Evolutionary conservation across 768 basidiomycete genomes (phyloP).

Genomic region (Russula ochroleuca): DNA sequence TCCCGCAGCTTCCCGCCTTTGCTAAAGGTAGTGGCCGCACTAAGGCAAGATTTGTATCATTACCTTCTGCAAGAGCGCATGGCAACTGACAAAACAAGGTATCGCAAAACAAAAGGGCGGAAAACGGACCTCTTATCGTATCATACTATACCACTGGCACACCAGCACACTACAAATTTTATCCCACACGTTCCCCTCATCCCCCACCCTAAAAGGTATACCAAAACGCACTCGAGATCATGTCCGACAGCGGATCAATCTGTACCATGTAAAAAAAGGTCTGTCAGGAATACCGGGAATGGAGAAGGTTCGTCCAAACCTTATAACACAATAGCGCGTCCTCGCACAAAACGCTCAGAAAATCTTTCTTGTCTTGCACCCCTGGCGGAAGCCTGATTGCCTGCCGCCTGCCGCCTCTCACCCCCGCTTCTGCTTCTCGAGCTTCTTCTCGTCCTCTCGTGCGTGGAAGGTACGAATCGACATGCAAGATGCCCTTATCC

Average conservation of each 20-base stretch:
- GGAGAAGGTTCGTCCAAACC: neutral
- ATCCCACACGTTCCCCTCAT: neutral
- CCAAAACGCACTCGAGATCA: conserved; percentile 17
- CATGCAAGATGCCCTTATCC: conserved; percentile 5
- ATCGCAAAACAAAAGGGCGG: no score
- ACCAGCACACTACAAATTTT: neutral
- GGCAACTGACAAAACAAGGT: no score
- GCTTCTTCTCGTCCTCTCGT: neutral
- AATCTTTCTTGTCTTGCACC: neutral
- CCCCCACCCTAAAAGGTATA: neutral
- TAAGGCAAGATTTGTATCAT: no score
- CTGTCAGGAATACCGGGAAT: neutral
- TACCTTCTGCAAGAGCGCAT: no score
- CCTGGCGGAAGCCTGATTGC: neutral
- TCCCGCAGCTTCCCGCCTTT: no score
- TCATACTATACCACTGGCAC: no score
- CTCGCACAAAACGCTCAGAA: conserved; percentile 15
- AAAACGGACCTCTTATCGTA: no score
- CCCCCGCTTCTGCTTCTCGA: no score
- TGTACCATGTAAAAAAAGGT: neutral
- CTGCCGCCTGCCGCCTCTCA: neutral
- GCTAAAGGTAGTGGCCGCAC: no score
- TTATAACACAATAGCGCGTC: conserved; percentile 17
- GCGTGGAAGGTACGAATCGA: conserved; percentile 16
- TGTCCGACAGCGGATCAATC: conserved; percentile 1